Evolutionary conservation across 2,329 filamentous ascomycete species (phyloP), one percentile per base, ranked within the genome.

Genomic region (Sporothrix pseudoabietina): DNA sequence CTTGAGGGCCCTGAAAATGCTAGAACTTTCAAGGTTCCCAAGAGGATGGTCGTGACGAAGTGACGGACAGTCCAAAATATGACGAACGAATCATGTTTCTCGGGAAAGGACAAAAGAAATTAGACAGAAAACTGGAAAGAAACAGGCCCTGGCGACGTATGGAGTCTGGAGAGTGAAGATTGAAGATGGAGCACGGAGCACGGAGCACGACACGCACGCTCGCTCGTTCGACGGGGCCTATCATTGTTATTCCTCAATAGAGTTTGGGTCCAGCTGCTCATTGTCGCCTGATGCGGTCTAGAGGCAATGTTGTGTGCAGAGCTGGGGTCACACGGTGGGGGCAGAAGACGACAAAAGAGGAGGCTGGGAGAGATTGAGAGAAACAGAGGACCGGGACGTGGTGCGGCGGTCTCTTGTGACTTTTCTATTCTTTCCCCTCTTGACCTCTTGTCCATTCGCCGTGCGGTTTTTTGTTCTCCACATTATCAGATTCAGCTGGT

Each of bases 271-370:
- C 35, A 63, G 57, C 57, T 63, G 16, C 32, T 39, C 57, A 61
- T 32, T 61, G 32, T 39, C 16, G 57, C 57, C 57, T 22, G 35
- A 41, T 63, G 7, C 57, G 19, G 57, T 32, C 35, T 63, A 63
- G 57, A 63, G 35, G 57, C 57, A 35, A 59, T 59, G 55, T 35
- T 12, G 55, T 59, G 55, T 59, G 30, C 55, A 35, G 55, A 19
- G 55, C 55, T 19, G 55, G 55, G 55, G 55, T 30, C 7, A 26
- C 16, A 52, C 26, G 55, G 55, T 59, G 55, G 55, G 55, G 55
- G 55, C 55, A 59, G 55, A 59, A 4, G 30, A 35, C 26, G 55
- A 59, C 57, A 41, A 63, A 39, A 39, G 57, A 41, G 35, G 57
- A 41, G 32, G 57, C 35, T 63, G 32, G 32, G 32, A 49, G 41